phyloP scores from a whole-genome alignment of 257 asterid genomes.

The Parsonsia alboflavescens region DNA sequence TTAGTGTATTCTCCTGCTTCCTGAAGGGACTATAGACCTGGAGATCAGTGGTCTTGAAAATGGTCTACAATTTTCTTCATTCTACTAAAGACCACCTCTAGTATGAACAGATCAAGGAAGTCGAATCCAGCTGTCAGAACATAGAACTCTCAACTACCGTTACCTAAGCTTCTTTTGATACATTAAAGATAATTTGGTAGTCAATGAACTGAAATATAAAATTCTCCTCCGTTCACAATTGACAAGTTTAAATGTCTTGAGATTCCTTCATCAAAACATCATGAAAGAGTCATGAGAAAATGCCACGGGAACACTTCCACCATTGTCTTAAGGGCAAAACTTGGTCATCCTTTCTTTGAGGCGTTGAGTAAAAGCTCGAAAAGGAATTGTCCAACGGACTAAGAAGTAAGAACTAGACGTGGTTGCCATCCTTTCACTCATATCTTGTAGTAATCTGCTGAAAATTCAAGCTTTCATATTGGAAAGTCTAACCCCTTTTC shows the following conservation, averaged over 20 bases:
- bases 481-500: not conserved
- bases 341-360: not conserved
- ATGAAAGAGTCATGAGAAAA: too few relatives aligned
- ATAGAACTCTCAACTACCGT: too few relatives aligned
- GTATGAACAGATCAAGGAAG: not conserved
- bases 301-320: too few relatives aligned
- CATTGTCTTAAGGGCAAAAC: too few relatives aligned
- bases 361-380: not conserved
- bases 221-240: not conserved
- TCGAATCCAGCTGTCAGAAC: not conserved
- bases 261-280: too few relatives aligned
- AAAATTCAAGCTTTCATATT: not conserved
- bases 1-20: not conserved
- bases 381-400: not conserved
- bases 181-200: too few relatives aligned
- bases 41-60: not conserved
- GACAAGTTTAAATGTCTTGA: not conserved
- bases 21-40: not conserved
- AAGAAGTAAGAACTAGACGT: not conserved
- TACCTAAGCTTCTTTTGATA: too few relatives aligned
- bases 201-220: not conserved
- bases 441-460: not conserved
- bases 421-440: not conserved
- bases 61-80: not conserved
- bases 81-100: not conserved